Percentiles rank a stretch among this genome's conserved stretches.
Evolutionary conservation across 164 flowering plant species (phyloP).

Genomic region (Pachysandra terminalis): DNA sequence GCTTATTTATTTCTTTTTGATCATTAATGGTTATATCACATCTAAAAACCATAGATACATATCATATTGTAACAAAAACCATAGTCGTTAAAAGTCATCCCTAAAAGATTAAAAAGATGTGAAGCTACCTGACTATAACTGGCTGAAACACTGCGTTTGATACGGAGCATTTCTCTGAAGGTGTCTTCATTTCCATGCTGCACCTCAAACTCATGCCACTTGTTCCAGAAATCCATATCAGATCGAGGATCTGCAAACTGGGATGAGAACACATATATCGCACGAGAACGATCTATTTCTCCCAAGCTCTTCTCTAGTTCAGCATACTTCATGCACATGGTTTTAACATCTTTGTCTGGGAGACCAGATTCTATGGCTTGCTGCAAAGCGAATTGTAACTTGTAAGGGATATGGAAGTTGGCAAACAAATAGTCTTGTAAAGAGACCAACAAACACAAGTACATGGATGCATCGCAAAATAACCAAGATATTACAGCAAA

Average conservation of each 20-base stretch:
- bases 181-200: conserved; percentile 96
- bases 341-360: conserved; percentile 81
- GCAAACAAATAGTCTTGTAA: neutral
- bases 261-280: conserved; percentile 60
- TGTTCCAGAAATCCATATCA: conserved; percentile 76
- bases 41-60: neutral
- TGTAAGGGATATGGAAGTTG: neutral
- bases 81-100: neutral
- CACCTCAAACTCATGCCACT: conserved; percentile 93
- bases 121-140: conserved; percentile 78
- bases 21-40: too few species aligned
- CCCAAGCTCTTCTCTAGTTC: conserved; percentile 93
- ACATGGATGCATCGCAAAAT: neutral
- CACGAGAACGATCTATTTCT: conserved; percentile 89
- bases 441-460: neutral
- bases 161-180: conserved; percentile 90
- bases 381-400: conserved; percentile 20
- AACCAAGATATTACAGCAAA: neutral
- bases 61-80: neutral
- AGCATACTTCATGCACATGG: conserved; percentile 90
- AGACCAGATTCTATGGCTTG: conserved; percentile 90
- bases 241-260: conserved; percentile 83
- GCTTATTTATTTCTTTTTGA: too few species aligned
- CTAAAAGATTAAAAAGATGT: neutral
- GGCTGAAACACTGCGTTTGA: conserved; percentile 81